phyloP scores from a whole-genome alignment of 257 asterid genomes.

The Ajuga chamaepitys region DNA sequence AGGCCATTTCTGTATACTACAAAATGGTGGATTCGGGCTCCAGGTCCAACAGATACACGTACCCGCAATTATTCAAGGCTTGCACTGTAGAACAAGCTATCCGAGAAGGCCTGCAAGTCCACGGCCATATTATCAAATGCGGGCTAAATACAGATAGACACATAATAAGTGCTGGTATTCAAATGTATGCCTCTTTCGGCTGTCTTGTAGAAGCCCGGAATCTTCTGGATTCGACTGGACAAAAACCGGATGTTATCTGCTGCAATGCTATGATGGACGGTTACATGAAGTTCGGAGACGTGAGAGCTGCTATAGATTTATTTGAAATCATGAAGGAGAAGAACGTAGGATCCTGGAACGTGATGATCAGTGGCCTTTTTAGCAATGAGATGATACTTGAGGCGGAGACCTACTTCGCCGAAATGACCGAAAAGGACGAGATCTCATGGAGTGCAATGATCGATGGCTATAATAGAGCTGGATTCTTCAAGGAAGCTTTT shows the following conservation, averaged over 20 bases:
- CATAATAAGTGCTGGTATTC: conserved; percentile 37
- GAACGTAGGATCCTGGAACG: conserved; percentile 37
- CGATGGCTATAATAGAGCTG: conserved; percentile 29
- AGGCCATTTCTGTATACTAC: conserved; percentile 27
- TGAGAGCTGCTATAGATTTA: conserved; percentile 19
- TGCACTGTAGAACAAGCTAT: conserved; percentile 21
- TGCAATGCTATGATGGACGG: conserved; percentile 49
- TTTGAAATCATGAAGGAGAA: conserved; percentile 26
- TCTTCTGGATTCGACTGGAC: conserved; percentile 19
- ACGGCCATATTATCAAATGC: conserved; percentile 26
- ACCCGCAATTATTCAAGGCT: conserved; percentile 37
- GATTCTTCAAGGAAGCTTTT: conserved; percentile 33
- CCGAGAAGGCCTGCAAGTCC: conserved; percentile 34
- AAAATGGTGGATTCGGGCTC: conserved; percentile 28
- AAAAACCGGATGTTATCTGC: conserved; percentile 31
- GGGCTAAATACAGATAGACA: conserved; percentile 24
- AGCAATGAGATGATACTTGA: conserved; percentile 26
- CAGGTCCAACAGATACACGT: conserved; percentile 31
- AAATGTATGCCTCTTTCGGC: conserved; percentile 37
- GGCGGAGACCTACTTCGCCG: conserved; percentile 31
- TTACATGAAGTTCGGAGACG: conserved; percentile 32
- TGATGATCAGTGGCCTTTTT: conserved; percentile 32
- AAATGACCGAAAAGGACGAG: conserved; percentile 34
- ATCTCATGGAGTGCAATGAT: conserved; percentile 50
- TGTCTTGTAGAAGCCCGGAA: conserved; percentile 24